Base-by-base conservation (phyloP, 2,329 filamentous ascomycete genomes). In the Berkeleyomyces rouxiae region DNA sequence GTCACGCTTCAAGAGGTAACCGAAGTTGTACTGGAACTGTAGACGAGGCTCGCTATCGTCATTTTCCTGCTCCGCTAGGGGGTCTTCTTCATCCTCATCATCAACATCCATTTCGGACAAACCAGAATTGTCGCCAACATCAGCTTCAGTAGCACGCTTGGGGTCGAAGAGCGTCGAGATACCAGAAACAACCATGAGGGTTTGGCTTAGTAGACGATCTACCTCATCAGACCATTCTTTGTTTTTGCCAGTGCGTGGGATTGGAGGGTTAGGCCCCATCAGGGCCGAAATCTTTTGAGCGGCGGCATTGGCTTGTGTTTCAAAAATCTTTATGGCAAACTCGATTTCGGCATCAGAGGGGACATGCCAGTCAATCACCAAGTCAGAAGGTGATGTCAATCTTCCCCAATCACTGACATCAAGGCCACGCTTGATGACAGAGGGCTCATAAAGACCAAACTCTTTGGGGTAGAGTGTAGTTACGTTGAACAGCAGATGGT, bases 201-300 rank as follows among this genome's bases (percentile, higher is more conserved):
- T 78, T 60, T 96, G 85, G 10, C 92, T 88, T 63, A 99, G 79
- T 67, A 96, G 90, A 62, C 93, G 80, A 1, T 90, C 92, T 37
- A 97, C 86, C 71, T 99, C 95, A 71, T 99, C 93, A 0, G 92
- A 96, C 93, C 93, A 99, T 69, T 96, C 92, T 73, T 97, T 99
- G 68, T 95, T 95, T 71, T 92, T 96, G 44, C 93, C 93, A 67
- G 91, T 92, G 63, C 92, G 83, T 72, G 90, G 95, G 61, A 97
- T 86, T 2, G 84, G 86, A 1, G 90, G 86, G 43, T 86, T 82
- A 55, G 89, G 85, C 66, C 88, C 85, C 70, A 90, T 95, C n/a
- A 99, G 79, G 6, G 85, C 82, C 66, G 83, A 82, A 10, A 99
- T 75, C 65, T 89, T 84, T 64, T 84, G 77, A 65, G 92, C 81